Evolutionary conservation across 2,329 filamentous ascomycete species (phyloP).

Genomic region (Apiospora koreana): DNA sequence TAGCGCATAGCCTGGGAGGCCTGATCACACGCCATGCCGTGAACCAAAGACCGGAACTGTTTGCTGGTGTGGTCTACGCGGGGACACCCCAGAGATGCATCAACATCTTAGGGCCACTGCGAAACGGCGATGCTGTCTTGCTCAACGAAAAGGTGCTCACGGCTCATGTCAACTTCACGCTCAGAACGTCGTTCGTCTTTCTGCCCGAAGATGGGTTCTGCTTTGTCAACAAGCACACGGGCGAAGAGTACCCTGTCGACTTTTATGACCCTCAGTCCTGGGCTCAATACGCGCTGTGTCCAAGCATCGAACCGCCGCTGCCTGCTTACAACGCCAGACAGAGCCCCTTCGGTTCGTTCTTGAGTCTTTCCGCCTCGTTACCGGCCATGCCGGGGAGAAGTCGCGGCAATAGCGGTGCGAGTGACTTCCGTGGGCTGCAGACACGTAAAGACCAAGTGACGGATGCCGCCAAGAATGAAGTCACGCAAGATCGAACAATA

Average conservation of each 20-base stretch:
- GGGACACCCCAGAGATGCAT: conserved; percentile 84
- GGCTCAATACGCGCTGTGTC: conserved; percentile 76
- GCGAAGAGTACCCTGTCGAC: conserved; percentile 78
- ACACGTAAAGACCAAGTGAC: conserved; percentile 21
- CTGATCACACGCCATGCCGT: conserved; percentile 86
- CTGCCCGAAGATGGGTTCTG: conserved; percentile 85
- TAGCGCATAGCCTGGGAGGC: conserved; percentile 86
- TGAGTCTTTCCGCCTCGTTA: conserved; percentile 45
- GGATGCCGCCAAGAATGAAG: conserved; percentile 33
- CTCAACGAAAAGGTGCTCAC: conserved; percentile 88
- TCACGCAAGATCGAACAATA: conserved; percentile 29
- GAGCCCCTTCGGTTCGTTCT: conserved; percentile 45
- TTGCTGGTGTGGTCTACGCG: conserved; percentile 82
- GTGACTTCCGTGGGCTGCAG: conserved; percentile 22
- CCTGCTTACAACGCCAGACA: conserved; percentile 52
- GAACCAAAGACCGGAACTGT: conserved; percentile 81
- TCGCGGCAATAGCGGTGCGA: conserved; percentile 42
- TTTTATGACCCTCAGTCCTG: conserved; percentile 82
- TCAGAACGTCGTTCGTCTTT: conserved; percentile 82
- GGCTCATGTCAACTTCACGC: conserved; percentile 89
- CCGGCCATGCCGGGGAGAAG: conserved; percentile 45
- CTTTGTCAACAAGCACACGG: conserved; percentile 81
- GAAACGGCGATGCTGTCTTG: conserved; percentile 90
- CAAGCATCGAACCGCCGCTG: conserved; percentile 69
- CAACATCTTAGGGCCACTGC: conserved; percentile 86